phyloP scores from a whole-genome alignment of 163 green algal genomes.

The Scenedesmus sp. region DNA sequence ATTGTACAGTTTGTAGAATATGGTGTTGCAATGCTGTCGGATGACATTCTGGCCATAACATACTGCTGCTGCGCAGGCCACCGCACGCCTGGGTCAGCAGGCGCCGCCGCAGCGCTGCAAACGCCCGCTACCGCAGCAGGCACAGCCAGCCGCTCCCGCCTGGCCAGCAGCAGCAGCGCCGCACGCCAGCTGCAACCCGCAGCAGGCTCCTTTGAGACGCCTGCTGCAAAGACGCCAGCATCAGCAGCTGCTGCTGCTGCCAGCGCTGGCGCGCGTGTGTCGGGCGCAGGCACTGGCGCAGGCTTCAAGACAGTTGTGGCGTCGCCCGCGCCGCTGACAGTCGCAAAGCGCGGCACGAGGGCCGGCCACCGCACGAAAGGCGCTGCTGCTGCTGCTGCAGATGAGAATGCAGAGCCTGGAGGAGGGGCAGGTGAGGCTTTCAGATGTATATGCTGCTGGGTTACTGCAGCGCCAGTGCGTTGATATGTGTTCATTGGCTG shows the following conservation, averaged over 20 bases:
- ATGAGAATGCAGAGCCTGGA: conserved; percentile 31
- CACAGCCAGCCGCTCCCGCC: conserved; percentile 8
- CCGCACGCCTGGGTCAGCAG: neutral
- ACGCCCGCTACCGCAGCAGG: neutral
- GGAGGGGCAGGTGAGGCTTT: neutral
- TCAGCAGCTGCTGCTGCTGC: neutral
- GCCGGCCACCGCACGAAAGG: neutral
- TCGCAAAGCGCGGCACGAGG: conserved; percentile 1
- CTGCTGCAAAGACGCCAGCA: conserved; percentile 31
- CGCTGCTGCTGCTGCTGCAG: neutral
- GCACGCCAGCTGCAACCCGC: neutral
- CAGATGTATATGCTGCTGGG: neutral
- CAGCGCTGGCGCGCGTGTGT: neutral
- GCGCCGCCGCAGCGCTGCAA: neutral
- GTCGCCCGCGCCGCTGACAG: conserved; percentile 23
- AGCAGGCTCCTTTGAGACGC: conserved; percentile 20
- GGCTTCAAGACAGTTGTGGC: neutral
- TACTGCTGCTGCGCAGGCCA: neutral
- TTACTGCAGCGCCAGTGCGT: neutral
- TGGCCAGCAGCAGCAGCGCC: conserved; percentile 13
- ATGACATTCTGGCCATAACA: too few species aligned
- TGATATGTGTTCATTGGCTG: neutral
- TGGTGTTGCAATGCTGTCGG: too few species aligned
- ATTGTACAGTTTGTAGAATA: too few species aligned
- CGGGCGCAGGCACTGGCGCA: neutral